Evolutionary conservation across 306 rosid genomes (phyloP).

Genomic region (Alnus rubra): DNA sequence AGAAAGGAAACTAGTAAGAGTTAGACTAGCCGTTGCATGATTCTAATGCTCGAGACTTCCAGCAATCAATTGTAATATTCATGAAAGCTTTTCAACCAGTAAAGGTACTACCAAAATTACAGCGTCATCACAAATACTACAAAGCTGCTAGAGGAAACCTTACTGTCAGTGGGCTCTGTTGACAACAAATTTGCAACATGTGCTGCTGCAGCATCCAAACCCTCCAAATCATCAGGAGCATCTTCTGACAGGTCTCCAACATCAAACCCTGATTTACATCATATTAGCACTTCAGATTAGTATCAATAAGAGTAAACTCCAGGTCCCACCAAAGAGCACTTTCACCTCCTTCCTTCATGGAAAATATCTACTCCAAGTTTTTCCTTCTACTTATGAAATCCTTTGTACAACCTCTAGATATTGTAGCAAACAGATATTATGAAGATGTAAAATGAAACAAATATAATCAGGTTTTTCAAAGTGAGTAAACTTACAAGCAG

Average conservation of each 20-base stretch:
- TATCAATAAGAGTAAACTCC: slow-evolving; percentile 14
- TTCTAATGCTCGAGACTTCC: not conserved
- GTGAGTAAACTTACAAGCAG: slow-evolving; percentile 76
- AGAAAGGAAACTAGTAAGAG: not conserved
- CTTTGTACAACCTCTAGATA: slow-evolving; percentile 9
- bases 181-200: slow-evolving; percentile 93
- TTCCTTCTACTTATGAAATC: not conserved
- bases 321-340: not conserved
- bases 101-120: not conserved
- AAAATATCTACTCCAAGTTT: slow-evolving; percentile 6
- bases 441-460: slow-evolving; percentile 12
- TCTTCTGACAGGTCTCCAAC: slow-evolving; percentile 87
- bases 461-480: slow-evolving; percentile 4
- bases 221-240: slow-evolving; percentile 87
- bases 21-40: not conserved
- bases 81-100: slow-evolving; percentile 1
- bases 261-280: slow-evolving; percentile 70
- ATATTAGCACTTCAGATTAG: slow-evolving; percentile 17
- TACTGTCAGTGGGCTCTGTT: slow-evolving; percentile 89
- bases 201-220: slow-evolving; percentile 90
- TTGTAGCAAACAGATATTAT: slow-evolving; percentile 9
- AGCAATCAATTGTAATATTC: slow-evolving; percentile 2
- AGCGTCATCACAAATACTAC: not conserved
- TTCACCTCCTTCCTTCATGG: slow-evolving; percentile 3
- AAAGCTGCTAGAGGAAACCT: slow-evolving; percentile 45